A percentile compares a stretch with the other conserved stretches of the same genome.
These are phyloP conservation scores for Stachybotrys echinatus DNA, from an alignment of 2,329 filamentous ascomycete genomes.

Conservation along the genomic window DNA sequence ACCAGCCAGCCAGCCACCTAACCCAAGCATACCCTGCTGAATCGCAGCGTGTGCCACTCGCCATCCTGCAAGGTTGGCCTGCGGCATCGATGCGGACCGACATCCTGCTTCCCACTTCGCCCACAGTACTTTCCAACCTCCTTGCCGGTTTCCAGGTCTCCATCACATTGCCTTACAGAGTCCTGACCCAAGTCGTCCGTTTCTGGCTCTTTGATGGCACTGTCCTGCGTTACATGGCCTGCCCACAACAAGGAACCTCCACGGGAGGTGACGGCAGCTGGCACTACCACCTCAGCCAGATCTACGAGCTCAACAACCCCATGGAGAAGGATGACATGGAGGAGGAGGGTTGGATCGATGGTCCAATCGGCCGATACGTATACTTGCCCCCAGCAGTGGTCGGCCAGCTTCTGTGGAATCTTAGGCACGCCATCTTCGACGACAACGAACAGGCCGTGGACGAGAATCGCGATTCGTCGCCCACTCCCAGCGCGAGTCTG, in stretches of 20 bases:
- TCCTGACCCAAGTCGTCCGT: conserved; percentile 50
- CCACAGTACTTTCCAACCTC: conserved; percentile 42
- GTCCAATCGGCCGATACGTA: conserved; percentile 43
- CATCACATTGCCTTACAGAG: conserved; percentile 49
- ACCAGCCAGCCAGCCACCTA: conserved; percentile 10
- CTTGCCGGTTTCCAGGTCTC: conserved; percentile 45
- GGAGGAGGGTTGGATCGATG: conserved; percentile 48
- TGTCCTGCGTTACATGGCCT: conserved; percentile 55
- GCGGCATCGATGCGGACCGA: conserved; percentile 46
- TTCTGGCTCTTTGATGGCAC: conserved; percentile 57
- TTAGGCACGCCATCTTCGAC: conserved; percentile 44
- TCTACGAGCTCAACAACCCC: conserved; percentile 60
- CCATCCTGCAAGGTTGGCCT: conserved; percentile 41
- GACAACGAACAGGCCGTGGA: conserved; percentile 14
- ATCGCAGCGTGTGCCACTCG: conserved; percentile 45
- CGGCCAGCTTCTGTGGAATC: conserved; percentile 52
- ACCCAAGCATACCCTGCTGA: conserved; percentile 27
- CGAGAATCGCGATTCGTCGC: conserved; percentile 10
- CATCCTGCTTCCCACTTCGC: conserved; percentile 46
- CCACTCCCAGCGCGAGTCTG: conserved; percentile 27
- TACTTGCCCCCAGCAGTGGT: conserved; percentile 53
- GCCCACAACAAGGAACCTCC: conserved; percentile 42
- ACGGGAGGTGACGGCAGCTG: conserved; percentile 22
- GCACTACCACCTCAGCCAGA: conserved; percentile 29
- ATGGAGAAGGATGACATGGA: conserved; percentile 46